phyloP scores from a whole-genome alignment of 805 yeast species.

The Cyberlindnera euphorbiae region DNA sequence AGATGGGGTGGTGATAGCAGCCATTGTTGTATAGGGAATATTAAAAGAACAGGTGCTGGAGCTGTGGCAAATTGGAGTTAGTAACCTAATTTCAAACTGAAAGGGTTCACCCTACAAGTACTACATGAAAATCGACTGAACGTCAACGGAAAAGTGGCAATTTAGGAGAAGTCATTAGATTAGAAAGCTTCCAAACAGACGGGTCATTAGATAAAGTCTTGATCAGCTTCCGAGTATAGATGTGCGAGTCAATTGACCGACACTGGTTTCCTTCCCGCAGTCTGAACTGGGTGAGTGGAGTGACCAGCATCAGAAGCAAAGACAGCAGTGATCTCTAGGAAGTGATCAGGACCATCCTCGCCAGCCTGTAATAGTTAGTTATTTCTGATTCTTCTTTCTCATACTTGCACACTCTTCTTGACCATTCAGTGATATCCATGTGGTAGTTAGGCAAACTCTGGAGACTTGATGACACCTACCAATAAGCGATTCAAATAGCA shows the following conservation, averaged over 20 bases:
- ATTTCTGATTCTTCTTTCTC: constrained; percentile 11
- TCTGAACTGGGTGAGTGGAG: too few species aligned
- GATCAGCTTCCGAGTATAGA: neutral
- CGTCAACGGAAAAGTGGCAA: constrained; percentile 1
- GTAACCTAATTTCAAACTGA: constrained; percentile 7
- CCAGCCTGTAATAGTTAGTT: constrained; percentile 3
- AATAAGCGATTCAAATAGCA: constrained; percentile 11
- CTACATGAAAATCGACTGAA: constrained; percentile 6
- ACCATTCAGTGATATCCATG: constrained; percentile 2
- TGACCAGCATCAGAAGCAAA: too few species aligned
- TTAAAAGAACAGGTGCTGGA: constrained; percentile 11
- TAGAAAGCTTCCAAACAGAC: constrained; percentile 1
- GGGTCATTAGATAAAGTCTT: too few species aligned
- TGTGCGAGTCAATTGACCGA: constrained; percentile 1
- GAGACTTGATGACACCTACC: constrained; percentile 8
- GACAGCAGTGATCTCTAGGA: too few species aligned
- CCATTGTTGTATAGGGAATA: constrained; percentile 9
- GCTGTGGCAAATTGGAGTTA: constrained; percentile 6
- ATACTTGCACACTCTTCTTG: constrained; percentile 14
- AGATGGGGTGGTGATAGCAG: constrained; percentile 44
- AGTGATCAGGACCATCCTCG: constrained; percentile 2
- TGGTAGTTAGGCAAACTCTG: neutral
- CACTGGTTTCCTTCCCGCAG: too few species aligned
- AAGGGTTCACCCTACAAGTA: constrained; percentile 5
- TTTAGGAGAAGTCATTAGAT: constrained; percentile 11